Evolutionary conservation across 352 stramenopile species (phyloP).

Genomic region (Hyaloperonospora brassicae): DNA sequence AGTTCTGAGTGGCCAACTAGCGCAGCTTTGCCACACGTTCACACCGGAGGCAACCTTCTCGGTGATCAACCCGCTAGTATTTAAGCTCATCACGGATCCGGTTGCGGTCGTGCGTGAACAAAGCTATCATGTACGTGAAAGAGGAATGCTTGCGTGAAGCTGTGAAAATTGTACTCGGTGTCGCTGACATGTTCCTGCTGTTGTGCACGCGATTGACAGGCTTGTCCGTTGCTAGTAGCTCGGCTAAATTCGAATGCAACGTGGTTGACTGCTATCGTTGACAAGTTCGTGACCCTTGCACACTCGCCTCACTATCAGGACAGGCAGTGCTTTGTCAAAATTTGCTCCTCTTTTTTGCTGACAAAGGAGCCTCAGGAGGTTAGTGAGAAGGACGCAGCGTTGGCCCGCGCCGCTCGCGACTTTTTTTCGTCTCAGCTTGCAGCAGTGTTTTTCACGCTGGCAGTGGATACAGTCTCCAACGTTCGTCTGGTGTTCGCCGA

Average conservation of each 20-base stretch:
- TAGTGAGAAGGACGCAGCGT: constrained; percentile 6
- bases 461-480: constrained; percentile 59
- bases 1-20: constrained; percentile 65
- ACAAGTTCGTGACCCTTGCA: constrained; percentile 45
- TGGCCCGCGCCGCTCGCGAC: constrained; percentile 10
- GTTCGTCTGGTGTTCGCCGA: constrained; percentile 58
- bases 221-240: constrained; percentile 55
- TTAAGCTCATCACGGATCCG: constrained; percentile 68
- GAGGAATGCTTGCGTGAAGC: no score
- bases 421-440: constrained; percentile 52
- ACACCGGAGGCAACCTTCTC: constrained; percentile 58
- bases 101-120: constrained; percentile 65
- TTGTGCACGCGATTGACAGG: constrained; percentile 23
- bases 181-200: constrained; percentile 7
- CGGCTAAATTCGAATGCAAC: constrained; percentile 35
- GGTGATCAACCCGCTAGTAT: constrained; percentile 66
- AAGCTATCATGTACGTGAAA: constrained; percentile 46
- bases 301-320: constrained; percentile 52
- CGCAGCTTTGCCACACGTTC: constrained; percentile 66
- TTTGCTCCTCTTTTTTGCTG: constrained; percentile 49
- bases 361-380: constrained; percentile 5
- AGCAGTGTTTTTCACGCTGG: constrained; percentile 47
- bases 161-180: no score
- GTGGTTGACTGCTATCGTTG: constrained; percentile 41
- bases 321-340: constrained; percentile 60